These are phyloP conservation scores for Nicotiana benthamiana DNA, from an alignment of 257 asterid species.

Conservation along the genomic window DNA sequence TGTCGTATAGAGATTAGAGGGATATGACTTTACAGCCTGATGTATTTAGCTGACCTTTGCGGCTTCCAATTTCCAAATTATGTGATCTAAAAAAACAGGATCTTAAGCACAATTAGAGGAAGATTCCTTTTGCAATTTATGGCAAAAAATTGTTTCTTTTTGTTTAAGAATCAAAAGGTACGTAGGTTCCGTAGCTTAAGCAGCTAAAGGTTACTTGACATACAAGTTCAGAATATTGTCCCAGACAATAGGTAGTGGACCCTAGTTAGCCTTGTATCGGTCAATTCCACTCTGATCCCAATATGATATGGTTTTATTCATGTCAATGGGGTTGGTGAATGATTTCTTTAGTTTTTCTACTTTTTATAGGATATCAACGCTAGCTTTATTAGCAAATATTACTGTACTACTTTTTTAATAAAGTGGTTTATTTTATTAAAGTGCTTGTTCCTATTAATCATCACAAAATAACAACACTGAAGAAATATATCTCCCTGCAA, in stretches of 20 bases:
- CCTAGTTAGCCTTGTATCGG: not conserved
- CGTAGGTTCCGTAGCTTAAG: not conserved
- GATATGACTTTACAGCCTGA: not conserved
- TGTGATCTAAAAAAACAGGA: not conserved
- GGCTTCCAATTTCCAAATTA: not conserved
- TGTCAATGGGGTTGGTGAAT: slow-evolving; percentile 32
- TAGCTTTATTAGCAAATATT: no score
- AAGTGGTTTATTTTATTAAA: no score
- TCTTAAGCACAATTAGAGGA: not conserved
- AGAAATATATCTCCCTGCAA: no score
- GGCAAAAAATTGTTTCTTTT: not conserved
- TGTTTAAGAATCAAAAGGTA: not conserved
- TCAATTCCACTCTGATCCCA: not conserved
- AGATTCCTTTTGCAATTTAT: not conserved
- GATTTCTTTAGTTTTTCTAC: slow-evolving; percentile 20
- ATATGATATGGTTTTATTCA: not conserved
- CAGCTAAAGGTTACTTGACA: not conserved
- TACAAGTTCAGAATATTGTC: not conserved
- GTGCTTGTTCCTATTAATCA: no score
- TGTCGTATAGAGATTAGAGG: not conserved
- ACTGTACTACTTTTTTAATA: no score
- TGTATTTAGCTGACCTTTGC: not conserved
- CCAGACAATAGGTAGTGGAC: not conserved
- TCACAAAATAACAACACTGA: no score
- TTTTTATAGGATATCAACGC: not conserved